Conservation (phyloP, 148 eudicot species). For the Cornus controversa region DNA sequence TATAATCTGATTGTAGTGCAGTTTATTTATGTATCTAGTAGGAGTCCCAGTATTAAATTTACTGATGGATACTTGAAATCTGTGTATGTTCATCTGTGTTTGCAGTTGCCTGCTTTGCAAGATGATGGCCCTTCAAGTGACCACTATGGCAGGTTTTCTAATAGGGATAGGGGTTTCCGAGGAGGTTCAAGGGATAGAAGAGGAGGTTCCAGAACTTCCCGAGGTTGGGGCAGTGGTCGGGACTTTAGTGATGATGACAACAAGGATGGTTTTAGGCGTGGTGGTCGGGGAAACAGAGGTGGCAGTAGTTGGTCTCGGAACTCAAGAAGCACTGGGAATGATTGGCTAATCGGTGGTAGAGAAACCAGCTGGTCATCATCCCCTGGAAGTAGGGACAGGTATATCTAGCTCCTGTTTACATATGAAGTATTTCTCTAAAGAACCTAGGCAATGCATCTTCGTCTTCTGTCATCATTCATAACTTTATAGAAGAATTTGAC, state of each 20-base stretch:
- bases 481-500: neutral
- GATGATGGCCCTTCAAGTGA: constrained; percentile 88
- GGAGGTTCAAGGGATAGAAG: constrained; percentile 42
- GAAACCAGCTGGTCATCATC: constrained; percentile 56
- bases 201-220: constrained; percentile 48
- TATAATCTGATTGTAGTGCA: neutral
- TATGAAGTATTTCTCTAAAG: neutral
- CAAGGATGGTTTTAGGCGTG: constrained; percentile 38
- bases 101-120: constrained; percentile 95
- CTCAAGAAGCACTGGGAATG: constrained; percentile 57
- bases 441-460: neutral
- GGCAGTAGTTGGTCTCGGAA: constrained; percentile 47
- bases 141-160: constrained; percentile 76
- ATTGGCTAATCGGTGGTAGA: constrained; percentile 67
- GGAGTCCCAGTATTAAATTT: neutral
- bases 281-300: constrained; percentile 49
- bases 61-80: constrained; percentile 2
- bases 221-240: constrained; percentile 44
- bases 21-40: neutral
- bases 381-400: constrained; percentile 78
- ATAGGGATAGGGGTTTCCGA: constrained; percentile 52
- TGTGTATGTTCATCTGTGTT: neutral
- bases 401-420: constrained; percentile 11
- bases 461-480: neutral
- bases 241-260: constrained; percentile 31